Evolutionary conservation across 148 eudicot species (phyloP).

Genomic region (Rheum nobile): DNA sequence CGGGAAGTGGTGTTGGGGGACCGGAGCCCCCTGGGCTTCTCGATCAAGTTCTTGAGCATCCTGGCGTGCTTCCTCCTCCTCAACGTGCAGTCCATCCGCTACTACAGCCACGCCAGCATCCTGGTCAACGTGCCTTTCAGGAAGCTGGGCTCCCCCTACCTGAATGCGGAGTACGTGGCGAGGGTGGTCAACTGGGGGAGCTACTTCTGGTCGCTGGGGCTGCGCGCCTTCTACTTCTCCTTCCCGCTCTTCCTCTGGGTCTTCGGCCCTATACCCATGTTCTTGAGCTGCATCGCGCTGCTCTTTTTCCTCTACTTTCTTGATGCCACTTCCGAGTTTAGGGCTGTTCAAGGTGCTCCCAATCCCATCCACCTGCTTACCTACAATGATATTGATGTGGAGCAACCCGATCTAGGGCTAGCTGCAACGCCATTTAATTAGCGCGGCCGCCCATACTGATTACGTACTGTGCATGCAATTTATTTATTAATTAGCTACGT

Average conservation of each 20-base stretch:
- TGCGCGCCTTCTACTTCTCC: slow-evolving; percentile 76
- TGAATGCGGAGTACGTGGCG: slow-evolving; percentile 46
- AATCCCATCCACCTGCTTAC: too few relatives aligned
- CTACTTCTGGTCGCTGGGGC: slow-evolving; percentile 84
- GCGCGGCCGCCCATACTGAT: too few relatives aligned
- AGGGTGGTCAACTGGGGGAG: slow-evolving; percentile 58
- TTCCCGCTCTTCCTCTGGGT: slow-evolving; percentile 80
- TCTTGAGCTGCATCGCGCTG: slow-evolving; percentile 42
- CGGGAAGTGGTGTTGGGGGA: slow-evolving; percentile 32
- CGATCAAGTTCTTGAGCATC: slow-evolving; percentile 68
- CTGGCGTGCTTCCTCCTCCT: slow-evolving; percentile 65
- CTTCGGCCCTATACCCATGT: slow-evolving; percentile 92
- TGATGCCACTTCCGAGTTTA: slow-evolving; percentile 39
- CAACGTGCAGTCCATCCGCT: slow-evolving; percentile 68
- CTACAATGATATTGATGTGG: too few relatives aligned
- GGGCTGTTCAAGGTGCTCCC: slow-evolving; percentile 6
- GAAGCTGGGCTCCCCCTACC: slow-evolving; percentile 26
- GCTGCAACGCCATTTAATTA: too few relatives aligned
- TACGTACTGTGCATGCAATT: too few relatives aligned
- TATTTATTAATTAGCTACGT: too few relatives aligned
- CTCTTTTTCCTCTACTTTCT: slow-evolving; percentile 56
- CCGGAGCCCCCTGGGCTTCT: slow-evolving; percentile 28
- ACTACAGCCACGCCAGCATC: slow-evolving; percentile 84
- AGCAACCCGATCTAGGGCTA: too few relatives aligned
- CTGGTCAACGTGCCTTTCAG: slow-evolving; percentile 70